Base-by-base conservation (phyloP, 176 grass and related monocot species). In the Pontederia crassipes region DNA sequence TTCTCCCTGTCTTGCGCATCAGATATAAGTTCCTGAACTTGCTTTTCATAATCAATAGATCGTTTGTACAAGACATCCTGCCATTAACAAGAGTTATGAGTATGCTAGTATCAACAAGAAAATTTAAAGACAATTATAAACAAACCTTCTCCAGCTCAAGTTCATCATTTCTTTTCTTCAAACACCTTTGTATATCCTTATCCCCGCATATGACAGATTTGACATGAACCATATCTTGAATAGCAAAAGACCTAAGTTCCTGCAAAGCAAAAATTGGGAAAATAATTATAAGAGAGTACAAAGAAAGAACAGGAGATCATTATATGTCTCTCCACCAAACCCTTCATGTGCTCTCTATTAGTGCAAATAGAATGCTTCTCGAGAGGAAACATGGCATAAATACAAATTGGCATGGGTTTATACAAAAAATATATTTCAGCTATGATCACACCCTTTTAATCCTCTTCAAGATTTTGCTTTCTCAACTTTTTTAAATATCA, bases 141-240 rank as follows among this genome's bases (percentile, higher is more conserved):
- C 66, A 52, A 74, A 95, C 90, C 83, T 95, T 95, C 54, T 95
- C 90, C 56, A 56, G 26, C 68, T 89, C 77, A 79, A 87, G 61
- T 81, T 86, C 82, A 68, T 69, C 62, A 80, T 69, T 63, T 68
- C 67, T 89, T 46, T 81, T 66, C 48, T 56, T 75, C 65, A 81
- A 66, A 46, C 27, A 67, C 54, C 65, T 74, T 28, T 60, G 75
- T 55, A 80, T 27, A 77, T 81, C 76, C 61, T 84, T 66, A 74
- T 79, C 72, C 66, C 79, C 75, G 50, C 66, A 70, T 40, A 82
- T 69, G 27, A 84, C 46, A 51, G 67, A 87, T 84, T 69, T 64
- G 15, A 81, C 76, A 50, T 67, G 61, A 40, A 46, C 48, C 27
- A 72, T 73, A 49, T 78, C 72, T 72, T 72, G 59, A 66, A 46